phyloP scores from a whole-genome alignment of 768 basidiomycete genomes.

The Auriscalpium orientale region DNA sequence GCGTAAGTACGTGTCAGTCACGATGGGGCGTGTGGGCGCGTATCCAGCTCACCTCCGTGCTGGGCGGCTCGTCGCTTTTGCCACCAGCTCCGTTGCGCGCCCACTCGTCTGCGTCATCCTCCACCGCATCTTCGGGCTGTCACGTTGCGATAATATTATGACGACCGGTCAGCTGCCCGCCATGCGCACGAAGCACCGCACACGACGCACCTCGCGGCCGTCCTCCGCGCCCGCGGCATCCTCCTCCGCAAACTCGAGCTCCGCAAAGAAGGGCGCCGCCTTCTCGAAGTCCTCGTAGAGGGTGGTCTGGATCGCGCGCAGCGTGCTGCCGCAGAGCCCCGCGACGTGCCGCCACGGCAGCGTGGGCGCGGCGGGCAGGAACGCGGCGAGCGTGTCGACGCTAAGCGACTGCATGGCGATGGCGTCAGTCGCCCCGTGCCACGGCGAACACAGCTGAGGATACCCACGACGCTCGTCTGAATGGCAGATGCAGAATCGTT shows the following conservation, averaged over 20 bases:
- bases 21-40: too few relatives aligned
- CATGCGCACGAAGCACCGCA: too few relatives aligned
- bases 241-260: slow-evolving; percentile 24
- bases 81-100: too few relatives aligned
- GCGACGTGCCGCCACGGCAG: slow-evolving; percentile 18
- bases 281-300: slow-evolving; percentile 34
- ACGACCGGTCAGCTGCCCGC: too few relatives aligned
- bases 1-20: background rate
- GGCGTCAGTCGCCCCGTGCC: background rate
- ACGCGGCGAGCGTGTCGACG: slow-evolving; percentile 16
- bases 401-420: slow-evolving; percentile 15
- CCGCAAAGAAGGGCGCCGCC: slow-evolving; percentile 35
- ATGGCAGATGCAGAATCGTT: background rate
- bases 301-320: slow-evolving; percentile 23
- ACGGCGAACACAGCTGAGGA: background rate
- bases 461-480: background rate
- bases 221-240: background rate
- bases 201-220: slow-evolving; percentile 14
- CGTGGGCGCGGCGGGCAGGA: slow-evolving; percentile 14
- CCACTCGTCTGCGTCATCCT: background rate
- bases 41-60: background rate
- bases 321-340: slow-evolving; percentile 16
- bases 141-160: too few relatives aligned
- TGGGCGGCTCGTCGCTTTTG: too few relatives aligned
- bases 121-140: background rate